Percentiles rank a stretch among this genome's conserved stretches.
phyloP scores from a whole-genome alignment of 1,284 basidiomycete species.

The Naganishia cerealis region DNA sequence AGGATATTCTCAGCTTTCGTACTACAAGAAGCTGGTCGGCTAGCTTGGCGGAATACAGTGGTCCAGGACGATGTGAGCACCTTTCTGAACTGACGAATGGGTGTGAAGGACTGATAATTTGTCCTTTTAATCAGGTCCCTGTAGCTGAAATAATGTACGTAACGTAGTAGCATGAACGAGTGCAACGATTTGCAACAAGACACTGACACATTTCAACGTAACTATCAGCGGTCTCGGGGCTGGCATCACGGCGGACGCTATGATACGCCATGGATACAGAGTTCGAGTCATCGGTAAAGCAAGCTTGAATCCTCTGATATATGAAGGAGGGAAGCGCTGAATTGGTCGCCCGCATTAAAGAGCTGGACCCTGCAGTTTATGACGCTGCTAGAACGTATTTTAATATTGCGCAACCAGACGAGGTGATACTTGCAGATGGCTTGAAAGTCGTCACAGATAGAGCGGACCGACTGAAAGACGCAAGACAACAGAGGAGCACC shows the following conservation, averaged over 20 bases:
- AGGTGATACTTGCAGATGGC: conserved; percentile 73
- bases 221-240: conserved; percentile 72
- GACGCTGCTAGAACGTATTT: conserved; percentile 76
- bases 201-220: background rate
- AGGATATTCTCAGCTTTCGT: conserved; percentile 82
- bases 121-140: background rate
- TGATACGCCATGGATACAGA: conserved; percentile 66
- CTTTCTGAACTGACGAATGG: background rate
- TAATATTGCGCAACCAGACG: conserved; percentile 63
- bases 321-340: background rate
- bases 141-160: conserved; percentile 9
- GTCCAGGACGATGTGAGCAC: background rate
- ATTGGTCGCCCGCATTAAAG: conserved; percentile 54
- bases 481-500: background rate
- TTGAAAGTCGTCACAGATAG: conserved; percentile 62
- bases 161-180: background rate
- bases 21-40: conserved; percentile 70
- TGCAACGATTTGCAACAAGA: no score
- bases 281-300: conserved; percentile 46
- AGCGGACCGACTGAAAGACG: background rate
- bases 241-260: conserved; percentile 73
- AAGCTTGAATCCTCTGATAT: conserved; percentile 4
- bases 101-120: background rate
- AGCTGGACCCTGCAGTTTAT: conserved; percentile 85
- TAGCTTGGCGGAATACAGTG: conserved; percentile 1